phyloP scores from a whole-genome alignment of 139 green algal genomes.

The Coelastrella sp. region DNA sequence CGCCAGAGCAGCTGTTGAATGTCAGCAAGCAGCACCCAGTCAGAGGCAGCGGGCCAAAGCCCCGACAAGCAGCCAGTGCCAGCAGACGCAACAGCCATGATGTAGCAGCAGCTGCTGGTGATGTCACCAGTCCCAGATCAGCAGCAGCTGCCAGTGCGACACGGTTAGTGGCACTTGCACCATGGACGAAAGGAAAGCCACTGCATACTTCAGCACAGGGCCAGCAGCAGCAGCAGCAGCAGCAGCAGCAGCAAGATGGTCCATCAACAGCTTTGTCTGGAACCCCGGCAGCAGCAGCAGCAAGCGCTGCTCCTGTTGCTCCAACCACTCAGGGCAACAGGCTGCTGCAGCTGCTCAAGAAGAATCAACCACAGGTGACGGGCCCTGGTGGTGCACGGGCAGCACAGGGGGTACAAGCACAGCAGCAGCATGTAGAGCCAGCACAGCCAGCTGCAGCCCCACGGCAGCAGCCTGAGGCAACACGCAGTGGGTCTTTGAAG shows the following conservation, averaged over 20 bases:
- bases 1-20: constrained; percentile 58
- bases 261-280: neutral
- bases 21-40: constrained; percentile 44
- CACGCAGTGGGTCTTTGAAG: no score
- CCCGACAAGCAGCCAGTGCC: neutral
- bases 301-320: neutral
- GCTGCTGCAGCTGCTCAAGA: constrained; percentile 42
- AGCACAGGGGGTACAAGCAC: neutral
- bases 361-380: neutral
- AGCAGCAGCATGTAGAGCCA: constrained; percentile 1
- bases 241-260: neutral
- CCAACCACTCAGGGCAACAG: constrained; percentile 6
- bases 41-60: neutral
- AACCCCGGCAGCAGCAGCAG: neutral
- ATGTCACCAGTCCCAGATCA: neutral
- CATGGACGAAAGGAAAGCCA: constrained; percentile 19
- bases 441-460: neutral
- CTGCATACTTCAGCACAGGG: neutral
- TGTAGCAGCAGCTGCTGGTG: neutral
- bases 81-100: neutral
- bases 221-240: neutral
- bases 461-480: no score
- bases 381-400: neutral
- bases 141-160: constrained; percentile 2
- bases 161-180: constrained; percentile 9